These are phyloP conservation scores for Candida sojae DNA, from an alignment of 1,139 yeast genomes.

Conservation along the genomic window DNA sequence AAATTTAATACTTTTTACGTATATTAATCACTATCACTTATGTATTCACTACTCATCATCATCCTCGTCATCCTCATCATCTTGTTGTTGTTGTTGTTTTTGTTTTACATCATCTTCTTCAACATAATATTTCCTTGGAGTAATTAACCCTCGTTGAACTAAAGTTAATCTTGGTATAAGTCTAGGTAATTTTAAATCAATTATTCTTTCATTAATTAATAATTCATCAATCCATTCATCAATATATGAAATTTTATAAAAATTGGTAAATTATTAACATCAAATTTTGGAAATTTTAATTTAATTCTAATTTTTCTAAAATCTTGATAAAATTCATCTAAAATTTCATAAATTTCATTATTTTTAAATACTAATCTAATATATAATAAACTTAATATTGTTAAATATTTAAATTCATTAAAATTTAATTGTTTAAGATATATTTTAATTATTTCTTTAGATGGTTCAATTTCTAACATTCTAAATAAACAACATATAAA, in stretches of 20 bases:
- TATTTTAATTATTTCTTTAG: conserved; percentile 50
- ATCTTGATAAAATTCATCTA: conserved; percentile 59
- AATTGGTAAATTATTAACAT: conserved; percentile 23
- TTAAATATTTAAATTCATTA: conserved; percentile 64
- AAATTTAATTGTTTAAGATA: conserved; percentile 46
- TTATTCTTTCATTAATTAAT: conserved; percentile 49
- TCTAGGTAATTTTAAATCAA: conserved; percentile 64
- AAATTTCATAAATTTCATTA: conserved; percentile 43
- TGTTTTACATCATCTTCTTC: conserved; percentile 12
- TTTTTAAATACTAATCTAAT: conserved; percentile 51
- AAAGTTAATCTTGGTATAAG: conserved; percentile 39
- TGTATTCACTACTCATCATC: conserved; percentile 39
- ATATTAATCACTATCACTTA: conserved; percentile 30
- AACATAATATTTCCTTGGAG: conserved; percentile 37
- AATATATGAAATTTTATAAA: conserved; percentile 43
- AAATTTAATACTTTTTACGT: no score
- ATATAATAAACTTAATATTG: conserved; percentile 61
- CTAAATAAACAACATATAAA: conserved; percentile 67
- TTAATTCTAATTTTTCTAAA: conserved; percentile 48
- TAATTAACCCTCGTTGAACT: conserved; percentile 41
- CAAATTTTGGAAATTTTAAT: conserved; percentile 28
- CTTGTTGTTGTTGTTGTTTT: no score
- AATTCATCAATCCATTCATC: conserved; percentile 65
- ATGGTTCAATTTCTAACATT: conserved; percentile 64
- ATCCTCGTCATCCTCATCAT: conserved; percentile 28